Conservation (phyloP, 2,329 filamentous ascomycete species). For the Stachybotrys chartarum region DNA sequence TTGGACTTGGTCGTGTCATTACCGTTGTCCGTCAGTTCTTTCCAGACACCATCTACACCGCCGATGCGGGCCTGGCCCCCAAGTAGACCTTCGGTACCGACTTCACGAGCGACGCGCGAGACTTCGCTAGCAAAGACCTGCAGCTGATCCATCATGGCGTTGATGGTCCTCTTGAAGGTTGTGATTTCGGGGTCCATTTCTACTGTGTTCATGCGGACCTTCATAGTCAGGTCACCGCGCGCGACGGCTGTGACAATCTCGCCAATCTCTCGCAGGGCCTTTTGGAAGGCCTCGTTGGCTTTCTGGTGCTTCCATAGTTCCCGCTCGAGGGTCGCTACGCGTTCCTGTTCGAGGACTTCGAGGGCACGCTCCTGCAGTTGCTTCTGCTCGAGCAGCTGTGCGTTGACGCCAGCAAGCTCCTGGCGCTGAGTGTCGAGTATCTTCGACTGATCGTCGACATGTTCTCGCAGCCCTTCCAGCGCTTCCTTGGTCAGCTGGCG, state of each 20-base stretch:
- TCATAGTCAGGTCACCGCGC: conserved; percentile 91
- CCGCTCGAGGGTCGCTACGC: conserved; percentile 82
- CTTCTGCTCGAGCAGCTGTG: conserved; percentile 79
- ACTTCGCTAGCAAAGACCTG: conserved; percentile 96
- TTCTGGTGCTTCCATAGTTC: conserved; percentile 97
- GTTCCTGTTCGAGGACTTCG: conserved; percentile 75
- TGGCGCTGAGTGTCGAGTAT: conserved; percentile 82
- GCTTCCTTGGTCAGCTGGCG: conserved; percentile 69
- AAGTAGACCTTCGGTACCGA: conserved; percentile 90
- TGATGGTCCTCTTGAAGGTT: conserved; percentile 96
- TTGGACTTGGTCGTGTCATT: conserved; percentile 12
- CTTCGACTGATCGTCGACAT: conserved; percentile 89
- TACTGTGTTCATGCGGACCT: conserved; percentile 88
- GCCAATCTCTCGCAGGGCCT: conserved; percentile 91
- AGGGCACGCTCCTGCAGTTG: conserved; percentile 77
- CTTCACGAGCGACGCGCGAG: conserved; percentile 86
- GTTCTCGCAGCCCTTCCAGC: conserved; percentile 77
- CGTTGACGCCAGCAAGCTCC: conserved; percentile 77
- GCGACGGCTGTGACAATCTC: conserved; percentile 96
- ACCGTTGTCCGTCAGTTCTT: conserved; percentile 87
- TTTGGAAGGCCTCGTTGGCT: conserved; percentile 97
- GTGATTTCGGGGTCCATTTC: conserved; percentile 99
- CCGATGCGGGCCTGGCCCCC: conserved; percentile 91
- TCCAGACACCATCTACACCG: conserved; percentile 95
- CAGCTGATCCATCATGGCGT: conserved; percentile 98